These are phyloP conservation scores for Tieghemostelium lacteum DNA, from an alignment of 78 protist genomes.

Conservation along the genomic window DNA sequence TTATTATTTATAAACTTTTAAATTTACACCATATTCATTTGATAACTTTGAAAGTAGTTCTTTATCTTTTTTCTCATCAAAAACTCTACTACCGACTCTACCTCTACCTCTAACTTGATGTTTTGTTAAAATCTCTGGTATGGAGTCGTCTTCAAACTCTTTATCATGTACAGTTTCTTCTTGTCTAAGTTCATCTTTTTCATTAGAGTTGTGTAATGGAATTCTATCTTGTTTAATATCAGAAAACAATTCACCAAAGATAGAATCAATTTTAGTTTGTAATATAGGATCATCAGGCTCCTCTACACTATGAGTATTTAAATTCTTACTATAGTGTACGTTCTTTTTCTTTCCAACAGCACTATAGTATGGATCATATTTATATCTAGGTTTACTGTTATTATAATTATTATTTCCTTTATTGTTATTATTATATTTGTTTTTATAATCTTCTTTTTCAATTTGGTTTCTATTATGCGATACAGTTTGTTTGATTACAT, in stretches of 20 bases:
- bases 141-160: slow-evolving; percentile 49
- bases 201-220: neutral
- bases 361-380: too few relatives aligned
- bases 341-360: neutral
- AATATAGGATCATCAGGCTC: neutral
- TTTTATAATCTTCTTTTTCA: neutral
- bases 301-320: neutral
- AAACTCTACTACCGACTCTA: slow-evolving; percentile 61
- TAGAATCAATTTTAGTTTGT: neutral
- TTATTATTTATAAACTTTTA: slow-evolving; percentile 50
- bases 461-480: slow-evolving; percentile 8
- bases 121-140: slow-evolving; percentile 50
- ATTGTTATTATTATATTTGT: neutral
- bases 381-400: neutral
- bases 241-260: too few relatives aligned
- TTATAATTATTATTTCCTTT: neutral
- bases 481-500: slow-evolving; percentile 35
- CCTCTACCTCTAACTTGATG: slow-evolving; percentile 73
- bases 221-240: too few relatives aligned
- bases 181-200: neutral
- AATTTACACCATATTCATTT: slow-evolving; percentile 44
- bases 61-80: slow-evolving; percentile 69
- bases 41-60: slow-evolving; percentile 1
- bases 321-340: neutral
- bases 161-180: neutral